Evolutionary conservation across 2,329 filamentous ascomycete species (phyloP).

Genomic region (Scedosporium minutisporum): DNA sequence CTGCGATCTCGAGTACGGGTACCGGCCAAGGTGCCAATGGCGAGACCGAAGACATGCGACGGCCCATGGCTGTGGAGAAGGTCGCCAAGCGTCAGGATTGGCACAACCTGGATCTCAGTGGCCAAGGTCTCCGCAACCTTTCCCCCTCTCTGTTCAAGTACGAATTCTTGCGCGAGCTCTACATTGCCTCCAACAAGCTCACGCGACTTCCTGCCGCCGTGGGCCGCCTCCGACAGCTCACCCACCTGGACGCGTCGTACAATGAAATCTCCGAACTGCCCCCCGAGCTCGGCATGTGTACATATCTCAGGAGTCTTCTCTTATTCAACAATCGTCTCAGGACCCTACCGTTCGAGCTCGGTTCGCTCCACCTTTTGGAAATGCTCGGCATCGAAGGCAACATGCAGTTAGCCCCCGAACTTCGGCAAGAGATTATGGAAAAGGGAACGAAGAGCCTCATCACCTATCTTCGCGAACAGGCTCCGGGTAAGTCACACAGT

Average conservation of each 20-base stretch:
- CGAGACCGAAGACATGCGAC: conserved; percentile 49
- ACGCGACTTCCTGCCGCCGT: conserved; percentile 70
- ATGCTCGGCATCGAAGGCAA: conserved; percentile 90
- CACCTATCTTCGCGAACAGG: conserved; percentile 70
- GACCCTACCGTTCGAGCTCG: conserved; percentile 74
- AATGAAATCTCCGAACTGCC: conserved; percentile 79
- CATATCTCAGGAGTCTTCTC: conserved; percentile 74
- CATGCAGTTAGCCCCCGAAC: conserved; percentile 56
- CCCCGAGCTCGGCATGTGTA: conserved; percentile 92
- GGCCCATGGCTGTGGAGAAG: conserved; percentile 57
- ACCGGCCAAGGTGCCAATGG: conserved; percentile 29
- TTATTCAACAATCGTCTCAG: conserved; percentile 86
- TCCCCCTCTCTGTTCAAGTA: conserved; percentile 76
- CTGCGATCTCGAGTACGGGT: conserved; percentile 39
- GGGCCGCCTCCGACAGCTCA: conserved; percentile 71
- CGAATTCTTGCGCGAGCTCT: conserved; percentile 81
- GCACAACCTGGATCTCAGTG: conserved; percentile 88
- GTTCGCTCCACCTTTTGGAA: conserved; percentile 79
- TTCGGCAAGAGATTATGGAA: conserved; percentile 77
- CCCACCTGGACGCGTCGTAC: conserved; percentile 76
- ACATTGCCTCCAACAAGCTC: conserved; percentile 88
- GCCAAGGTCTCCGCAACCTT: conserved; percentile 84
- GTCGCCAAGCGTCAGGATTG: conserved; percentile 69
- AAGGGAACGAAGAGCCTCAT: conserved; percentile 81
- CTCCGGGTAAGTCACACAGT: conserved; percentile 56